Conservation (phyloP, 108 stramenopile genomes). For the Pelagomonas calceolata region DNA sequence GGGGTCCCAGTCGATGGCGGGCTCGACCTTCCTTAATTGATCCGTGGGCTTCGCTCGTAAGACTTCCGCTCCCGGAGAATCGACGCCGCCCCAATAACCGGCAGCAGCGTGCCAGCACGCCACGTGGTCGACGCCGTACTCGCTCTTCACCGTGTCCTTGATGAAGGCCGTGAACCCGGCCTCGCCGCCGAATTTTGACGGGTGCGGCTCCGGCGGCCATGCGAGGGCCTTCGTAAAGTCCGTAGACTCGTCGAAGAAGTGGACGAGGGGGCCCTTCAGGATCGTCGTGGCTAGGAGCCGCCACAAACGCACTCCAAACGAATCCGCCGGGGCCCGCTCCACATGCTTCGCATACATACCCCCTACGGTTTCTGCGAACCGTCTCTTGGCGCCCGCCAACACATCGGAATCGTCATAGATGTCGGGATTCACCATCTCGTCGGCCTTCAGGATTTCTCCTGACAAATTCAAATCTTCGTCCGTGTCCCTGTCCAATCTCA, state of each 20-base stretch:
- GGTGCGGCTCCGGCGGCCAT: not conserved
- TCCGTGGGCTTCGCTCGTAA: constrained; percentile 27
- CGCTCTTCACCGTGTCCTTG: constrained; percentile 17
- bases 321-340: constrained; percentile 19
- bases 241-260: constrained; percentile 38
- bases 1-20: constrained; percentile 33
- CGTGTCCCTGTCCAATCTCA: constrained; percentile 30
- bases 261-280: constrained; percentile 28
- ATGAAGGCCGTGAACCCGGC: constrained; percentile 32
- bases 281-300: constrained; percentile 20
- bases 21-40: constrained; percentile 38
- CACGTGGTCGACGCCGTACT: constrained; percentile 40
- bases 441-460: constrained; percentile 15
- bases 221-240: constrained; percentile 36
- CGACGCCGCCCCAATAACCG: constrained; percentile 58
- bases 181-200: constrained; percentile 12
- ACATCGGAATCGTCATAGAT: not conserved
- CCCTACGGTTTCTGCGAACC: constrained; percentile 17
- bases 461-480: constrained; percentile 32
- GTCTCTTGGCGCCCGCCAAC: constrained; percentile 1
- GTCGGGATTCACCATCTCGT: no score
- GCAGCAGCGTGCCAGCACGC: constrained; percentile 57
- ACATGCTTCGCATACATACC: constrained; percentile 27
- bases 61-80: constrained; percentile 17
- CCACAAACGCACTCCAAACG: constrained; percentile 30